A percentile compares a stretch with the other conserved stretches of the same genome.
Conservation (phyloP, 305 asterid genomes). For the Euphrasia arctica region DNA sequence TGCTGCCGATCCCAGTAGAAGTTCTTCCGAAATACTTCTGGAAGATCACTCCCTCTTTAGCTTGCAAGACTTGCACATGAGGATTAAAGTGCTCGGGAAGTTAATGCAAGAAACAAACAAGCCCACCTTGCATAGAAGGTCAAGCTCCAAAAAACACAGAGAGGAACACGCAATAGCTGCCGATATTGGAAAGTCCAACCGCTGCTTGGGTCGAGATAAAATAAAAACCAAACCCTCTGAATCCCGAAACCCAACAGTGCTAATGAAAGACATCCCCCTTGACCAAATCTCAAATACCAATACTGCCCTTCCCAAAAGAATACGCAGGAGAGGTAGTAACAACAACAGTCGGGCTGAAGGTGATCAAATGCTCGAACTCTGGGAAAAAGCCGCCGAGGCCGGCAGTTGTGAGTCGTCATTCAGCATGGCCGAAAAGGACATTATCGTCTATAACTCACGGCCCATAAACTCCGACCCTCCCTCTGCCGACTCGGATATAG, state of each 20-base stretch:
- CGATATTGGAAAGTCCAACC: constrained; percentile 49
- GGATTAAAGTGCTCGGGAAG: constrained; percentile 63
- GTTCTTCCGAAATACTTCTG: constrained; percentile 30
- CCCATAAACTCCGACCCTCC: constrained; percentile 38
- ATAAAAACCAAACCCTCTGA: constrained; percentile 53
- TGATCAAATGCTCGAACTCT: constrained; percentile 28
- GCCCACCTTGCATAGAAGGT: constrained; percentile 28
- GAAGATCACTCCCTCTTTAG: constrained; percentile 43
- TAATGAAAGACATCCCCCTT: constrained; percentile 80
- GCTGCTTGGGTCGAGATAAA: constrained; percentile 45
- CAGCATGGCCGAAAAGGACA: constrained; percentile 42
- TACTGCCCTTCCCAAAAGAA: not conserved
- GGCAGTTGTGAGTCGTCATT: constrained; percentile 36
- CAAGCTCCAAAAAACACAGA: constrained; percentile 30
- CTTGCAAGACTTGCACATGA: constrained; percentile 57
- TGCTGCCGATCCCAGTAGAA: constrained; percentile 34
- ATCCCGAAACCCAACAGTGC: constrained; percentile 35
- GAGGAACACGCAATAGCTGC: constrained; percentile 30
- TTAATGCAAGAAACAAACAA: constrained; percentile 57
- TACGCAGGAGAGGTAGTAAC: constrained; percentile 35
- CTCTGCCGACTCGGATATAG: constrained; percentile 59
- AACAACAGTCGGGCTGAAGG: constrained; percentile 32
- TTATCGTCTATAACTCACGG: constrained; percentile 31
- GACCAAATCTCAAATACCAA: constrained; percentile 61
- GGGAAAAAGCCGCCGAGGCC: not conserved